A percentile compares a stretch with the other conserved stretches of the same genome.
Conservation (phyloP, 208 protist genomes). For the Acanthamoeba comandoni region DNA sequence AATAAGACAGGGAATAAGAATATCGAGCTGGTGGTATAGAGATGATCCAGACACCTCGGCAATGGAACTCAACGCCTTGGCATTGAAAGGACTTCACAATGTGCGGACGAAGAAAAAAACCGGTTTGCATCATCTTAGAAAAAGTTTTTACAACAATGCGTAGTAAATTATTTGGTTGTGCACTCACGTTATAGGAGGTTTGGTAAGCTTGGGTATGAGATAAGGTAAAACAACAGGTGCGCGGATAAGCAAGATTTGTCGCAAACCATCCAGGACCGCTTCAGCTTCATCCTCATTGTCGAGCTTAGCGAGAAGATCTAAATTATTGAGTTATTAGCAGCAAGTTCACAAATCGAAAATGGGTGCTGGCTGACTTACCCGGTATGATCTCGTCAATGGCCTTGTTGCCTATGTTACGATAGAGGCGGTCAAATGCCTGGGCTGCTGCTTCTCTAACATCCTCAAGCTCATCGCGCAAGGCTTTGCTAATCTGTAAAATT, state of each 20-base stretch:
- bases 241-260: slow-evolving; percentile 85
- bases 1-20: slow-evolving; percentile 84
- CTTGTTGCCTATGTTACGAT: slow-evolving; percentile 79
- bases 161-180: background rate
- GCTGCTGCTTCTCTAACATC: slow-evolving; percentile 88
- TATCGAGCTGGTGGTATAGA: slow-evolving; percentile 84
- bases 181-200: slow-evolving; percentile 83
- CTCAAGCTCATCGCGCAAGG: slow-evolving; percentile 43
- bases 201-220: slow-evolving; percentile 87
- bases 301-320: slow-evolving; percentile 11
- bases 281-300: slow-evolving; percentile 17
- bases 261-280: slow-evolving; percentile 86
- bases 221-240: slow-evolving; percentile 86
- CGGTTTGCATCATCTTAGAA: background rate
- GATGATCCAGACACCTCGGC: slow-evolving; percentile 83
- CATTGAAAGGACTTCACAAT: slow-evolving; percentile 76
- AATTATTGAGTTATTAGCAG: background rate
- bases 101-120: background rate
- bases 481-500: background rate
- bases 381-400: slow-evolving; percentile 90
- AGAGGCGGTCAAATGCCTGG: slow-evolving; percentile 87
- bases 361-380: background rate
- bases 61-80: slow-evolving; percentile 85
- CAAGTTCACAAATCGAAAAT: background rate
- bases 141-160: background rate